Evolutionary conservation across 2,329 filamentous ascomycete genomes (phyloP).

Genomic region (Fusarium oligoseptatum): DNA sequence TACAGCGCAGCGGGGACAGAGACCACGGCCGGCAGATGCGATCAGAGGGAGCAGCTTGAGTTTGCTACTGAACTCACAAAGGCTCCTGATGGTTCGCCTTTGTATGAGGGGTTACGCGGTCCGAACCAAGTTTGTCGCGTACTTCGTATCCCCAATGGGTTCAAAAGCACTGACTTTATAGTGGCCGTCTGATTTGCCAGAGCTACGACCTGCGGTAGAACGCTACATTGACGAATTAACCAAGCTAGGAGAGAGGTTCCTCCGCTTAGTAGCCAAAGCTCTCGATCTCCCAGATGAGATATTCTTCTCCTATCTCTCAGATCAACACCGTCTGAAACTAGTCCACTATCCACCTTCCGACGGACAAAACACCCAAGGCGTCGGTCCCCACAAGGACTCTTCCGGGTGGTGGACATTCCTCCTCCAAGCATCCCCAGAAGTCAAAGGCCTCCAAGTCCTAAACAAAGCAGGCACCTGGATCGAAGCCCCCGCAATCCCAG

Average conservation of each 20-base stretch:
- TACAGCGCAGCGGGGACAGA: slow-evolving; percentile 69
- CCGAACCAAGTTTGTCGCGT: slow-evolving; percentile 59
- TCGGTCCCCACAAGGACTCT: slow-evolving; percentile 73
- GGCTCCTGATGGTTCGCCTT: slow-evolving; percentile 51
- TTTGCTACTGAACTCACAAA: slow-evolving; percentile 67
- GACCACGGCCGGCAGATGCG: slow-evolving; percentile 64
- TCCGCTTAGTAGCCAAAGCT: slow-evolving; percentile 68
- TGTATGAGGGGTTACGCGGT: slow-evolving; percentile 60
- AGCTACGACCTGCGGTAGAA: slow-evolving; percentile 55
- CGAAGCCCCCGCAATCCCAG: slow-evolving; percentile 60
- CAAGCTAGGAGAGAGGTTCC: slow-evolving; percentile 64
- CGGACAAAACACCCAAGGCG: slow-evolving; percentile 59
- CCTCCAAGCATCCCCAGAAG: slow-evolving; percentile 67
- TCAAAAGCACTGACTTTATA: slow-evolving; percentile 35
- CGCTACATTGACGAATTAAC: slow-evolving; percentile 66
- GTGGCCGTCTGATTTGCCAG: slow-evolving; percentile 57
- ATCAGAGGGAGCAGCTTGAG: slow-evolving; percentile 71
- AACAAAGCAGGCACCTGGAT: slow-evolving; percentile 63
- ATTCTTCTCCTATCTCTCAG: slow-evolving; percentile 66
- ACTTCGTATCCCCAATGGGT: neutral
- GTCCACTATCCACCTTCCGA: slow-evolving; percentile 62
- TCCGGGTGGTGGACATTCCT: slow-evolving; percentile 76
- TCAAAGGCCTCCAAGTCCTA: slow-evolving; percentile 65
- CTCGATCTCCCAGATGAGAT: slow-evolving; percentile 62
- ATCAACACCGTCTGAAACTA: slow-evolving; percentile 71